These are phyloP conservation scores for Colletotrichum musicola DNA, from an alignment of 2,329 filamentous ascomycete genomes.

Conservation along the genomic window DNA sequence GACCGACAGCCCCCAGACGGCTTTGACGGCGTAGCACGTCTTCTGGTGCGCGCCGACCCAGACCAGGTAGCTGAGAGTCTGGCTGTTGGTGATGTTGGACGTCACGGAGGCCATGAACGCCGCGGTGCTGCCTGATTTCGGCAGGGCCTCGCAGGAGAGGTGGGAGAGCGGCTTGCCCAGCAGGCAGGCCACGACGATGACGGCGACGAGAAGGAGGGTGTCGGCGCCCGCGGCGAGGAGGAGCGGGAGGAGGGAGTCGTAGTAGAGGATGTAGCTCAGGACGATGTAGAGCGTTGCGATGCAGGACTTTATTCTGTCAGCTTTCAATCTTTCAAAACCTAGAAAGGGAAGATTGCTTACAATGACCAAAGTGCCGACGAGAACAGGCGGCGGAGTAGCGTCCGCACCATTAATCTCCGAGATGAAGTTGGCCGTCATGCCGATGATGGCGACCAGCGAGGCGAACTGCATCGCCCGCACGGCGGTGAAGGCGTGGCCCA, in stretches of 20 bases:
- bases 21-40: slow-evolving; percentile 87
- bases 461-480: slow-evolving; percentile 78
- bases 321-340: background rate
- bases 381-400: slow-evolving; percentile 75
- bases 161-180: slow-evolving; percentile 85
- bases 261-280: slow-evolving; percentile 85
- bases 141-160: slow-evolving; percentile 75
- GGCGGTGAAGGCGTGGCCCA: slow-evolving; percentile 83
- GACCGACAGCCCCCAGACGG: slow-evolving; percentile 88
- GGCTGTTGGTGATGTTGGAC: slow-evolving; percentile 54
- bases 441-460: slow-evolving; percentile 81
- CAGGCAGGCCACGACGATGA: slow-evolving; percentile 81
- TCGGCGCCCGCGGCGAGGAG: slow-evolving; percentile 77
- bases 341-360: slow-evolving; percentile 72
- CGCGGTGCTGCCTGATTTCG: slow-evolving; percentile 55
- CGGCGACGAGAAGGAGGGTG: slow-evolving; percentile 77
- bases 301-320: slow-evolving; percentile 64
- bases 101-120: slow-evolving; percentile 59
- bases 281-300: slow-evolving; percentile 83
- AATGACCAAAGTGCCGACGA: slow-evolving; percentile 83
- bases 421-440: slow-evolving; percentile 86
- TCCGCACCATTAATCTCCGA: slow-evolving; percentile 77
- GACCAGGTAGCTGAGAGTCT: slow-evolving; percentile 55
- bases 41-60: slow-evolving; percentile 66
- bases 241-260: slow-evolving; percentile 81